Percentiles rank a stretch among this genome's conserved stretches.
Conservation (phyloP, 1,284 basidiomycete genomes). For the Inonotus hispidus region DNA sequence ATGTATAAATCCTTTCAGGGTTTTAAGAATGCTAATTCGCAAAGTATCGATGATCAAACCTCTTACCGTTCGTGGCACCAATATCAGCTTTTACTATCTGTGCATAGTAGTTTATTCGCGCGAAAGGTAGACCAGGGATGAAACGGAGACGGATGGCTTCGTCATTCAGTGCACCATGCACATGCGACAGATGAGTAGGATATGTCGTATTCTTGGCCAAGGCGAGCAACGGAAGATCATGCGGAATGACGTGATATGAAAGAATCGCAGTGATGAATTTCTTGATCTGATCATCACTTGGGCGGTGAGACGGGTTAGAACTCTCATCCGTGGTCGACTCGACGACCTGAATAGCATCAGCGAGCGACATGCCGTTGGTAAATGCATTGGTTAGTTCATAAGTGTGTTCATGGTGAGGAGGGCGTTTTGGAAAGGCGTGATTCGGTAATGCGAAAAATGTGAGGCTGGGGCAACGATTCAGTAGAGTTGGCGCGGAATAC, state of each 20-base stretch:
- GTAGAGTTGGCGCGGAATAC: not conserved
- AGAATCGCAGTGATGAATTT: constrained; percentile 52
- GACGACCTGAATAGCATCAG: constrained; percentile 10
- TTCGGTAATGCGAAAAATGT: constrained; percentile 53
- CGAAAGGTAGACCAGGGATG: constrained; percentile 30
- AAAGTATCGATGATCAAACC: not conserved
- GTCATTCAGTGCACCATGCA: constrained; percentile 46
- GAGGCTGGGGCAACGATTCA: constrained; percentile 30
- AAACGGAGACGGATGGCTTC: constrained; percentile 53
- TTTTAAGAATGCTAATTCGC: not conserved
- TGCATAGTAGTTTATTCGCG: constrained; percentile 53
- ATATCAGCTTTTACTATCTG: constrained; percentile 43
- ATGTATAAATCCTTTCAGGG: constrained; percentile 47
- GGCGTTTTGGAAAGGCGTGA: constrained; percentile 33
- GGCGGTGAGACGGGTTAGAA: constrained; percentile 26
- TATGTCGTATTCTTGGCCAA: constrained; percentile 57
- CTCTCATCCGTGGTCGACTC: not conserved
- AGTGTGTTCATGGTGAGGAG: constrained; percentile 14
- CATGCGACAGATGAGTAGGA: constrained; percentile 48
- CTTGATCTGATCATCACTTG: constrained; percentile 43
- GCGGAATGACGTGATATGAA: constrained; percentile 58
- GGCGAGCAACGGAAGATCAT: constrained; percentile 33
- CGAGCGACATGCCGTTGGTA: not conserved
- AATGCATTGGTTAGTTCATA: not conserved
- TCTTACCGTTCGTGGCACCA: constrained; percentile 51